These are phyloP conservation scores for Hortaea sp. DNA, from an alignment of 2,329 filamentous ascomycete genomes.

Conservation along the genomic window DNA sequence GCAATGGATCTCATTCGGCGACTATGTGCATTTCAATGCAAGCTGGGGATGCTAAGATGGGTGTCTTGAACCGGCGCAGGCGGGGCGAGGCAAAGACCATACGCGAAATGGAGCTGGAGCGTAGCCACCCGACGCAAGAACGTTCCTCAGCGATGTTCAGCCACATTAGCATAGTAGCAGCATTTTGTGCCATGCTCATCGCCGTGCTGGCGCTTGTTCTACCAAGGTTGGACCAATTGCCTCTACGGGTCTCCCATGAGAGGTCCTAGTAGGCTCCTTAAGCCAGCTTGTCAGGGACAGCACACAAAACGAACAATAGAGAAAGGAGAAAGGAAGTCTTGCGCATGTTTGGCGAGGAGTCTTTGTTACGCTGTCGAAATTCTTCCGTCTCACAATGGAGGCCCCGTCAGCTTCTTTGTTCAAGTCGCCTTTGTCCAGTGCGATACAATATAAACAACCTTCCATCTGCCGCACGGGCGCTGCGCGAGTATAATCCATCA, in stretches of 20 bases:
- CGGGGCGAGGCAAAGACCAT: conserved; percentile 11
- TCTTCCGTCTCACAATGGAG: neutral
- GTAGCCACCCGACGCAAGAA: too few relatives aligned
- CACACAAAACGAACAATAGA: too few relatives aligned
- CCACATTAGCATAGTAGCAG: neutral
- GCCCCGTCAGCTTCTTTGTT: neutral
- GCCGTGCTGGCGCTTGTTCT: neutral
- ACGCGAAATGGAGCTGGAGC: conserved; percentile 3
- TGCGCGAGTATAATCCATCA: neutral
- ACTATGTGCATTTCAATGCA: conserved; percentile 23
- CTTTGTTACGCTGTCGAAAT: too few relatives aligned
- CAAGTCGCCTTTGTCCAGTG: neutral
- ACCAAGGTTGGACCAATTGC: neutral
- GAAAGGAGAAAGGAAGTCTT: too few relatives aligned
- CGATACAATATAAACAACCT: neutral
- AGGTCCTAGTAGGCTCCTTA: neutral
- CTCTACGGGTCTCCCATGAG: neutral
- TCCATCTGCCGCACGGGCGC: neutral
- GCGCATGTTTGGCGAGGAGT: too few relatives aligned
- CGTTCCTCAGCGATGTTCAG: neutral
- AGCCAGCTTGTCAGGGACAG: neutral
- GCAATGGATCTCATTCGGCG: conserved; percentile 20
- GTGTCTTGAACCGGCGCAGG: conserved; percentile 9
- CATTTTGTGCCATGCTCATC: neutral
- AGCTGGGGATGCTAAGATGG: conserved; percentile 12